Conservation (phyloP, 2,329 filamentous ascomycete genomes). For the Moelleriella libera region DNA sequence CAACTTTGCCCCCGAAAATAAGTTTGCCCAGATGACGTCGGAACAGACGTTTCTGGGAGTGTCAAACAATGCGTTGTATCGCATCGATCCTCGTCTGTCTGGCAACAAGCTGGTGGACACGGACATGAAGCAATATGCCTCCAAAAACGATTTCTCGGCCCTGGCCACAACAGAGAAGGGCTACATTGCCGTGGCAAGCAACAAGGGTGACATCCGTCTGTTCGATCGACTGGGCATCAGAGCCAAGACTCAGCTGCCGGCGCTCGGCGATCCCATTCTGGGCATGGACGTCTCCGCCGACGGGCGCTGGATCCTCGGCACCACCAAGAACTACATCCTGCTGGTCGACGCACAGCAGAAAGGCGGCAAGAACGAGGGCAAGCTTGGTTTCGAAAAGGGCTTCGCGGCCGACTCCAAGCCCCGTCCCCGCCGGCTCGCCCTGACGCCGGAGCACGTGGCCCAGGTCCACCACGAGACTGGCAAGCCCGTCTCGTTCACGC, state of each 20-base stretch:
- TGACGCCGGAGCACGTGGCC: slow-evolving; percentile 84
- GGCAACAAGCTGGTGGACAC: slow-evolving; percentile 88
- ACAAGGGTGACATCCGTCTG: slow-evolving; percentile 93
- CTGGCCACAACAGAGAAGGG: slow-evolving; percentile 92
- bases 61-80: slow-evolving; percentile 84
- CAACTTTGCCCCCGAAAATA: slow-evolving; percentile 89
- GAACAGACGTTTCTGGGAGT: slow-evolving; percentile 93
- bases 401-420: slow-evolving; percentile 91
- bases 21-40: slow-evolving; percentile 93
- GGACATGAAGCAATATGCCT: slow-evolving; percentile 87
- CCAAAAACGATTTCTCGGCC: slow-evolving; percentile 95
- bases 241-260: slow-evolving; percentile 92
- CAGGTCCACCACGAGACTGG: slow-evolving; percentile 97
- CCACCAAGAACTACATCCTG: slow-evolving; percentile 85
- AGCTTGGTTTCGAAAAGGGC: slow-evolving; percentile 90
- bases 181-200: slow-evolving; percentile 90
- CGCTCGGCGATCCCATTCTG: slow-evolving; percentile 86
- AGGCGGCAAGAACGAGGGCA: slow-evolving; percentile 88
- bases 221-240: slow-evolving; percentile 95
- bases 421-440: slow-evolving; percentile 74
- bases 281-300: slow-evolving; percentile 92
- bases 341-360: slow-evolving; percentile 87
- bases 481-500: slow-evolving; percentile 72
- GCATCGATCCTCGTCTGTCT: slow-evolving; percentile 77
- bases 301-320: slow-evolving; percentile 88